Evolutionary conservation across 2,329 filamentous ascomycete genomes (phyloP).

Genomic region (Sphaceloma murrayae): DNA sequence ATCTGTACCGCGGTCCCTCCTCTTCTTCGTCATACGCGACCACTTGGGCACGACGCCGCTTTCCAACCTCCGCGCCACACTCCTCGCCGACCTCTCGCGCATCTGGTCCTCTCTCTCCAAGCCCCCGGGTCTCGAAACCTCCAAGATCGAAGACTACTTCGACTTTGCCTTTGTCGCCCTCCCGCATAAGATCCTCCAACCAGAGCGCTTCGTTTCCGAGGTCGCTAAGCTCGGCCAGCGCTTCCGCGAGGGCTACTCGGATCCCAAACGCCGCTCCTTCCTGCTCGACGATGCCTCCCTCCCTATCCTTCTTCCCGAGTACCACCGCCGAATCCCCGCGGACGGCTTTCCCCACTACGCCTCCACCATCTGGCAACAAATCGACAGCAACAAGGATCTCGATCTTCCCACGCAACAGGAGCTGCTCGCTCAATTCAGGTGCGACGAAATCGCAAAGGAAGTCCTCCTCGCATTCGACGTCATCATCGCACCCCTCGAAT

Average conservation of each 20-base stretch:
- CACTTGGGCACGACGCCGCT: constrained; percentile 88
- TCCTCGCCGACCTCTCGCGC: constrained; percentile 80
- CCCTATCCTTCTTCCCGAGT: constrained; percentile 82
- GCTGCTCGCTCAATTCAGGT: constrained; percentile 89
- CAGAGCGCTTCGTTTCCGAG: constrained; percentile 76
- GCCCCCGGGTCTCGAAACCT: constrained; percentile 75
- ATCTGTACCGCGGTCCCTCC: constrained; percentile 75
- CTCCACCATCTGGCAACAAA: constrained; percentile 93
- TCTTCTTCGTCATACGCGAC: constrained; percentile 98
- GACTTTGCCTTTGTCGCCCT: constrained; percentile 95
- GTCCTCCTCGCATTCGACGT: constrained; percentile 77
- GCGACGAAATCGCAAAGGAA: constrained; percentile 90
- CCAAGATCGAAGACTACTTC: constrained; percentile 92
- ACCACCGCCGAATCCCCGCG: constrained; percentile 89
- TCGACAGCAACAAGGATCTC: constrained; percentile 96
- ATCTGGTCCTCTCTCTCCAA: constrained; percentile 93
- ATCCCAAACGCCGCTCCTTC: constrained; percentile 51
- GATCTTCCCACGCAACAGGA: constrained; percentile 96
- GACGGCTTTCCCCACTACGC: constrained; percentile 96
- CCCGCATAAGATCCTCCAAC: constrained; percentile 93
- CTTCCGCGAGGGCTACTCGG: constrained; percentile 67
- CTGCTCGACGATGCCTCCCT: constrained; percentile 62
- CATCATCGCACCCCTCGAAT: constrained; percentile 72
- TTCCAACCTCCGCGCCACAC: constrained; percentile 76
- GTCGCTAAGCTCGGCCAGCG: constrained; percentile 69